Base-by-base conservation (phyloP, 176 grass and related monocot species). In the Otatea glauca region DNA sequence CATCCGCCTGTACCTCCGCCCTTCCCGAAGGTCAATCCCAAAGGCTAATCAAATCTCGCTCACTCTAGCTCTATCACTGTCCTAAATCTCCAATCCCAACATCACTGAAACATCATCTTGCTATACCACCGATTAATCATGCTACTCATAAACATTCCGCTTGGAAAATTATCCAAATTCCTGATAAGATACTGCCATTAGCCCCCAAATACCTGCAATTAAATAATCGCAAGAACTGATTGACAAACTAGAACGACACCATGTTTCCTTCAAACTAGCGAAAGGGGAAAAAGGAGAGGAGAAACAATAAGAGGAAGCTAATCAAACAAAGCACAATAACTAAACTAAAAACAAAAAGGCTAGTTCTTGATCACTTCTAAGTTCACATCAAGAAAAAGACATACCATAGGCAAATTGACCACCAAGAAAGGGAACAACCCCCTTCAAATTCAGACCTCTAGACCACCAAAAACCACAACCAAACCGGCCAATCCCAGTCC, bases 401-500 rank as follows among this genome's bases (percentile, higher is more conserved):
- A 42, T 56, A 37, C 44, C 15, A 9, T 25, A 68, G 23, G n/a
- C 70, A 12, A 67, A 81, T 62, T 68, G 55, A 66, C 35, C 62
- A 18, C 14, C 68, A 21, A 25, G 38, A 17, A 8, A 38, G 25
- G 69, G 74, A 78, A 43, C 38, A 9, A 3, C 4, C 9, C 6
- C 15, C 42, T 25, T 58, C 58, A 89, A 70, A 89, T 85, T 89
- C 76, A 47, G 39, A 45, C 61, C 68, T n/a, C 69, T 21, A 9
- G 55, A 32, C 35, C 13, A 0, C 5, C 24, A 71, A 75, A 73
- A 83, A 43, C 29, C 79, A 7, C 9, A 34, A 2, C 53, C 25
- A 29, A 17, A 32, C 27, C 11, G 15, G 1, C 8, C 41, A 49
- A 72, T 51, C 45, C 43, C 51, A 6, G 0, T 4, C 0, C 49